Evolutionary conservation across 441 rosid genomes (phyloP).

Genomic region (Breynia disticha): DNA sequence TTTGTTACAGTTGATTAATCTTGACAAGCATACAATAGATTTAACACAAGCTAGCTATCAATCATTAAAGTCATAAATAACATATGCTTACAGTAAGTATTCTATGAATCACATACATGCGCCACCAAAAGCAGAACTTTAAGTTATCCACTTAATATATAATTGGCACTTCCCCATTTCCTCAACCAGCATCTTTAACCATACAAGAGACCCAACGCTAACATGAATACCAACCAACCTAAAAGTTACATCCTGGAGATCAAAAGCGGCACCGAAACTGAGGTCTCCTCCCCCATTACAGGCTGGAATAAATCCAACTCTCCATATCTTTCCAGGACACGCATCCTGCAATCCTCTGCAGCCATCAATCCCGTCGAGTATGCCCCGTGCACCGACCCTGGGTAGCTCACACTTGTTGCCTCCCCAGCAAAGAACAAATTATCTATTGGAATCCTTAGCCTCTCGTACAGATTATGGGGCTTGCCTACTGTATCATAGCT

Average conservation of each 20-base stretch:
- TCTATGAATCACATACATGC: too few relatives aligned
- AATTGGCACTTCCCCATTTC: too few relatives aligned
- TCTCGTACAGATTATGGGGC: constrained; percentile 82
- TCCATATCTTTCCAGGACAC: constrained; percentile 74
- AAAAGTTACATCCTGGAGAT: constrained; percentile 61
- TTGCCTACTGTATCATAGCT: constrained; percentile 81
- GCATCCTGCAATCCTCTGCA: constrained; percentile 92
- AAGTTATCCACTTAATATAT: too few relatives aligned
- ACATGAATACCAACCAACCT: background rate
- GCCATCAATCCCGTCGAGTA: constrained; percentile 80
- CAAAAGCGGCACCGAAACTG: constrained; percentile 55
- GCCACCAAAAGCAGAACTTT: too few relatives aligned
- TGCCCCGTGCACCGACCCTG: constrained; percentile 93
- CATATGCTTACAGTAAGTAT: too few relatives aligned
- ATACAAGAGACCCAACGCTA: too few relatives aligned
- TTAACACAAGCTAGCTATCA: too few relatives aligned
- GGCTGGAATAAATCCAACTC: constrained; percentile 73
- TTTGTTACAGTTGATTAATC: too few relatives aligned
- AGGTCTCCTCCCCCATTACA: constrained; percentile 63
- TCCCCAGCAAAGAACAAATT: constrained; percentile 97
- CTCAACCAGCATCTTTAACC: too few relatives aligned
- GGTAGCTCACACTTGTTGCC: constrained; percentile 73
- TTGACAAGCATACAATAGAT: too few relatives aligned
- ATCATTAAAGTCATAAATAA: too few relatives aligned
- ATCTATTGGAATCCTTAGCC: constrained; percentile 77